These are phyloP conservation scores for Primulina eburnea DNA, from an alignment of 257 asterid species.

Conservation along the genomic window DNA sequence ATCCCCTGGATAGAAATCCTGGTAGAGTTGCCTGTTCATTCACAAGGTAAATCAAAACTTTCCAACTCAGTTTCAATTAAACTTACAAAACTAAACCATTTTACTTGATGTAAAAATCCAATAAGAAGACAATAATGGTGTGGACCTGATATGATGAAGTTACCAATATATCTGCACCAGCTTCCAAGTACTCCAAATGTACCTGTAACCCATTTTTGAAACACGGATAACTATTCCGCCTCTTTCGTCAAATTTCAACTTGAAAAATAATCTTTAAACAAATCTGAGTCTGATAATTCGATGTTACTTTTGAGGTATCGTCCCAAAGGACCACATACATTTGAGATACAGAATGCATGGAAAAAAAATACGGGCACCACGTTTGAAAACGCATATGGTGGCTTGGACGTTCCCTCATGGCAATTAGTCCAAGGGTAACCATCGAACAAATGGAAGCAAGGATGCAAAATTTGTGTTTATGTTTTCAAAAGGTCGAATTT, in stretches of 20 bases:
- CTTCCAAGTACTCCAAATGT: constrained; percentile 74
- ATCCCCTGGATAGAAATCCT: constrained; percentile 68
- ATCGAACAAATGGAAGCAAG: too few species aligned
- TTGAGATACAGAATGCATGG: too few species aligned
- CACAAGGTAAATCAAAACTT: not conserved
- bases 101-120: not conserved
- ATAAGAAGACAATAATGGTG: not conserved
- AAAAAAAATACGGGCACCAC: too few species aligned
- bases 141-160: constrained; percentile 76
- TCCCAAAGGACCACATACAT: too few species aligned
- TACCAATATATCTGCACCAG: constrained; percentile 71
- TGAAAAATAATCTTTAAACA: not conserved
- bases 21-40: constrained; percentile 63
- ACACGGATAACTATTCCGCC: not conserved
- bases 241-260: not conserved
- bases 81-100: not conserved
- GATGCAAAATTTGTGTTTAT: too few species aligned
- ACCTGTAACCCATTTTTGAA: constrained; percentile 42
- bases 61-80: not conserved
- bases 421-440: too few species aligned
- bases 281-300: too few species aligned
- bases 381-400: too few species aligned
- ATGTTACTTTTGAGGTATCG: too few species aligned
- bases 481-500: too few species aligned
- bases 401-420: too few species aligned